Percentiles rank a stretch among this genome's conserved stretches.
phyloP scores from a whole-genome alignment of 2,329 filamentous ascomycete genomes.

The Botrytis paeoniae region DNA sequence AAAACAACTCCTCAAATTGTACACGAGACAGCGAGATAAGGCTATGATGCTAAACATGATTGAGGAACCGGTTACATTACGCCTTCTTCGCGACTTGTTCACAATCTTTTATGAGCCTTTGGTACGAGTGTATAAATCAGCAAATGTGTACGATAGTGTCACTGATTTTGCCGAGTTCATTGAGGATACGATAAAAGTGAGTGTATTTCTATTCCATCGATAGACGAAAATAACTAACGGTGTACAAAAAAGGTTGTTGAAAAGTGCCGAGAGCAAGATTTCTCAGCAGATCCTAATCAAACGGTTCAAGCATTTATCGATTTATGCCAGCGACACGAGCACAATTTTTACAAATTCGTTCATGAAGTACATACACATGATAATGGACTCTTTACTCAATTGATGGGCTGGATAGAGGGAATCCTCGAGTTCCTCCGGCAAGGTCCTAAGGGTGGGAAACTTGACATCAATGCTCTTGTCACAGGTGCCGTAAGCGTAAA shows the following conservation, averaged over 20 bases:
- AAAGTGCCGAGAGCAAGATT: slow-evolving; percentile 68
- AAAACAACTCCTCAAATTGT: slow-evolving; percentile 91
- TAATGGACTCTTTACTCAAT: slow-evolving; percentile 89
- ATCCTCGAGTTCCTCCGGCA: slow-evolving; percentile 91
- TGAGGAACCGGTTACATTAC: slow-evolving; percentile 95
- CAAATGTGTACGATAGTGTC: slow-evolving; percentile 95
- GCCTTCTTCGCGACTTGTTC: slow-evolving; percentile 92
- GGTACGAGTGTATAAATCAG: slow-evolving; percentile 95
- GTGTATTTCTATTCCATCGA: slow-evolving; percentile 23
- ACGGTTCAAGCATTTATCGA: slow-evolving; percentile 98
- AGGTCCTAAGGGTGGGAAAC: slow-evolving; percentile 77
- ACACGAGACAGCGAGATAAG: slow-evolving; percentile 90
- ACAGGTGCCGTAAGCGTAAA: slow-evolving; percentile 70
- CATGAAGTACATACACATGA: slow-evolving; percentile 97
- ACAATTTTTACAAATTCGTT: slow-evolving; percentile 98
- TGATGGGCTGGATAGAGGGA: slow-evolving; percentile 96
- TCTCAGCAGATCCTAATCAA: slow-evolving; percentile 93
- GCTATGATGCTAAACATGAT: slow-evolving; percentile 94
- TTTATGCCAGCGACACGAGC: slow-evolving; percentile 87
- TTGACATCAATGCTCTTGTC: slow-evolving; percentile 94
- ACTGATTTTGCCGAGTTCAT: slow-evolving; percentile 93
- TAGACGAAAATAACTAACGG: slow-evolving; percentile 24
- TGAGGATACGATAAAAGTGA: slow-evolving; percentile 83
- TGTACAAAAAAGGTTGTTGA: slow-evolving; percentile 55
- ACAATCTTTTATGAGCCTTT: slow-evolving; percentile 99